phyloP scores from a whole-genome alignment of 345 rosid species.

The Corchorus olitorius region DNA sequence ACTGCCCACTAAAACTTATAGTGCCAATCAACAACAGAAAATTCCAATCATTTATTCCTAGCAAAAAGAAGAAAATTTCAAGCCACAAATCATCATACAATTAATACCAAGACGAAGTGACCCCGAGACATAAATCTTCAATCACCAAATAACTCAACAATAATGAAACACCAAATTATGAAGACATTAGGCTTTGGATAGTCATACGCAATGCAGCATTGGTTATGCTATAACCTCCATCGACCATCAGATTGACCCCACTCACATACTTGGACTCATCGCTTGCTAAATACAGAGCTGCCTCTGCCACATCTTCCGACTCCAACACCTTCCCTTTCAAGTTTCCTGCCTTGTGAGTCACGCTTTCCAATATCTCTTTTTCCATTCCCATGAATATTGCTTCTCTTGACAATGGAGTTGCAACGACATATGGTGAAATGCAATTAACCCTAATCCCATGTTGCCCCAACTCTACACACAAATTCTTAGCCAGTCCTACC shows the following conservation, averaged over 20 bases:
- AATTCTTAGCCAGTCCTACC: too few species aligned
- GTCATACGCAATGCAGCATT: constrained; percentile 11
- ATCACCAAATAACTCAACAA: too few species aligned
- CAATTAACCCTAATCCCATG: constrained; percentile 30
- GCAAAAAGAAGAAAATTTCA: too few species aligned
- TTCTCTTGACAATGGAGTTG: constrained; percentile 5
- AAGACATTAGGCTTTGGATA: neutral
- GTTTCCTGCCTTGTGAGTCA: neutral
- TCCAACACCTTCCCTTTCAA: constrained; percentile 9
- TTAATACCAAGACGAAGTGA: too few species aligned
- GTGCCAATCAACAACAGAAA: too few species aligned
- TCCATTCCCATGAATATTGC: neutral
- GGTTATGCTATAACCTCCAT: constrained; percentile 18
- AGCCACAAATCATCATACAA: too few species aligned
- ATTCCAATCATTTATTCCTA: too few species aligned
- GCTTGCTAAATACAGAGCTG: constrained; percentile 1
- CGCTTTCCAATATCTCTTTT: neutral
- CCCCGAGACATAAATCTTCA: too few species aligned
- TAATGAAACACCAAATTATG: too few species aligned
- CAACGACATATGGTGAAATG: constrained; percentile 1
- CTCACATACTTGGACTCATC: constrained; percentile 24
- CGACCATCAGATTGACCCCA: constrained; percentile 20
- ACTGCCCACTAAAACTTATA: too few species aligned
- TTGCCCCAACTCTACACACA: neutral
- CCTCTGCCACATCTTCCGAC: constrained; percentile 6